These are phyloP conservation scores for Kodamaea restingae DNA, from an alignment of 805 yeast genomes.

Conservation along the genomic window DNA sequence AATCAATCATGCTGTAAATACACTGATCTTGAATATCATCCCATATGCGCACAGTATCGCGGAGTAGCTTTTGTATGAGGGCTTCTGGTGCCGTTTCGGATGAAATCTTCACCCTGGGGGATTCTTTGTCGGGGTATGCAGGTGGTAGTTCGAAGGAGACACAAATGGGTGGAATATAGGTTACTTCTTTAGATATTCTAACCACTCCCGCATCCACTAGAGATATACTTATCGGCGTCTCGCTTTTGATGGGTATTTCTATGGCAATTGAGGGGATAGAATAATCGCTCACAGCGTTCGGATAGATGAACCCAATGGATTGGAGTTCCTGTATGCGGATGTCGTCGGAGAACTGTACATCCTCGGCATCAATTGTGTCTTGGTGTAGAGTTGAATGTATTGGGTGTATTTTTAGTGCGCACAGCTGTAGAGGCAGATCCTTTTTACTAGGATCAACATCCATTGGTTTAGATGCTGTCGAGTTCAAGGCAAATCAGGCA, in stretches of 20 bases:
- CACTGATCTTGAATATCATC: slow-evolving; percentile 33
- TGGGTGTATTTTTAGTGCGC: too few relatives aligned
- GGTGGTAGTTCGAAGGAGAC: slow-evolving; percentile 29
- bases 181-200: slow-evolving; percentile 10
- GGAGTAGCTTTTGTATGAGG: slow-evolving; percentile 13
- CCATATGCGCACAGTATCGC: slow-evolving; percentile 30
- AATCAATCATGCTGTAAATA: slow-evolving; percentile 42
- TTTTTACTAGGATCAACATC: too few relatives aligned
- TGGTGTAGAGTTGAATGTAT: too few relatives aligned
- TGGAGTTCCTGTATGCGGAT: slow-evolving; percentile 35
- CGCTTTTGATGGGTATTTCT: slow-evolving; percentile 22
- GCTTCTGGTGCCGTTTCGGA: slow-evolving; percentile 27
- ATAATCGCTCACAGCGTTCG: slow-evolving; percentile 23
- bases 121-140: slow-evolving; percentile 29
- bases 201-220: background rate
- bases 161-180: slow-evolving; percentile 28
- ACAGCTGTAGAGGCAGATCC: too few relatives aligned
- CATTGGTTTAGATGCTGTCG: too few relatives aligned
- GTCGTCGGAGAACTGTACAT: slow-evolving; percentile 16
- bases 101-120: slow-evolving; percentile 24
- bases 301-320: slow-evolving; percentile 39
- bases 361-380: too few relatives aligned
- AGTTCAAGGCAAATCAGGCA: too few relatives aligned
- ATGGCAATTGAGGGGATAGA: slow-evolving; percentile 19
- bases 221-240: slow-evolving; percentile 15